These are phyloP conservation scores for Garcia nutans DNA, from an alignment of 345 rosid genomes.

Conservation along the genomic window DNA sequence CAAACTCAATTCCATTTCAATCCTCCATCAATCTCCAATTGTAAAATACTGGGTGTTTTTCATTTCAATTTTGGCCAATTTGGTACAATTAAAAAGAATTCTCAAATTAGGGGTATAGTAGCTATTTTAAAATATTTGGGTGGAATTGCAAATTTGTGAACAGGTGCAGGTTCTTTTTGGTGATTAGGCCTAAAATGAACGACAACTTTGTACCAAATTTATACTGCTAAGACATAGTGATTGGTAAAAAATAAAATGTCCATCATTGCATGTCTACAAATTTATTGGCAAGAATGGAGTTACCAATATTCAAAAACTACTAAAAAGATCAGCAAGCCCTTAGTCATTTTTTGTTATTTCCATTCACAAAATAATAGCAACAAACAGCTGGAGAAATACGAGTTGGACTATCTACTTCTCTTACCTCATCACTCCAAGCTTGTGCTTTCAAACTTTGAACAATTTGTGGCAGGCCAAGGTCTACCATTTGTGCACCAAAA, in stretches of 20 bases:
- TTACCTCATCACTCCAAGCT: constrained; percentile 99
- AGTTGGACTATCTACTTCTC: constrained; percentile 12
- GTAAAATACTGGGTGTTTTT: no score
- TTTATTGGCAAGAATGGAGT: not conserved
- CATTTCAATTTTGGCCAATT: no score
- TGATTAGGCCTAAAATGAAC: not conserved
- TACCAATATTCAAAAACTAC: not conserved
- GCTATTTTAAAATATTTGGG: no score
- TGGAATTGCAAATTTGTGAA: no score
- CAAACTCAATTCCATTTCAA: no score
- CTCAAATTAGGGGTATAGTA: no score
- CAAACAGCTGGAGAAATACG: not conserved
- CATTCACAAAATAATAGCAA: not conserved
- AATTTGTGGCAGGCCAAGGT: constrained; percentile 86
- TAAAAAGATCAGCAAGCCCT: not conserved
- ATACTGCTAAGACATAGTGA: not conserved
- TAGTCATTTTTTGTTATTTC: not conserved
- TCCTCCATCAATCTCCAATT: no score
- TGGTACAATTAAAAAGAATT: no score
- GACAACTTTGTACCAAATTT: not conserved
- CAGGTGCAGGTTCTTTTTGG: no score
- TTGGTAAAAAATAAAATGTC: not conserved
- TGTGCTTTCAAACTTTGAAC: constrained; percentile 86
- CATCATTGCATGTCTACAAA: not conserved
- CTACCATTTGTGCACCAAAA: constrained; percentile 96